Percentiles rank a stretch among this genome's conserved stretches.
Conservation (phyloP, 2,329 filamentous ascomycete species). For the Xylariaceae sp. region DNA sequence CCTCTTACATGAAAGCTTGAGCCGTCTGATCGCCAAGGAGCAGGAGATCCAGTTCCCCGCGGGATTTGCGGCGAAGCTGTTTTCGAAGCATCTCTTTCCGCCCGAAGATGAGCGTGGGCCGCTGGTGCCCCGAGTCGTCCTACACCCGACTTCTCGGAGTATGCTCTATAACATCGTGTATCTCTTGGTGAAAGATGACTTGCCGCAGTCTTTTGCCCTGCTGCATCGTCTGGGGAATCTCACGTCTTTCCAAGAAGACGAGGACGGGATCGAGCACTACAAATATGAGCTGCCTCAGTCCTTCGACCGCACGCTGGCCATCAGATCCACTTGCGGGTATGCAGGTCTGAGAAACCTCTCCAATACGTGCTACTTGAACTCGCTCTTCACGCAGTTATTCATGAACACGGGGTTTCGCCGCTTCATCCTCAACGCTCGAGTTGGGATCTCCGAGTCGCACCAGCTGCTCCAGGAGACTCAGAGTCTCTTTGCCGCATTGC, state of each 20-base stretch:
- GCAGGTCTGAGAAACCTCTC: conserved; percentile 87
- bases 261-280: conserved; percentile 43
- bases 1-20: conserved; percentile 25
- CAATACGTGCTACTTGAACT: conserved; percentile 97
- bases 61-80: conserved; percentile 39
- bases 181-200: conserved; percentile 44
- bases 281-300: conserved; percentile 52
- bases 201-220: conserved; percentile 40
- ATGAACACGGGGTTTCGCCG: conserved; percentile 86
- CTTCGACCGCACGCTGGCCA: conserved; percentile 58
- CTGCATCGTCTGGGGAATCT: conserved; percentile 43
- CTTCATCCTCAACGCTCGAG: conserved; percentile 65
- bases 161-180: conserved; percentile 55
- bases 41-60: conserved; percentile 12
- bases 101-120: conserved; percentile 26
- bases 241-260: conserved; percentile 38
- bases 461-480: conserved; percentile 70
- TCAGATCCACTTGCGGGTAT: conserved; percentile 74
- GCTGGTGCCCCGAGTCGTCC: conserved; percentile 32
- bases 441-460: conserved; percentile 52
- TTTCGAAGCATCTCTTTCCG: conserved; percentile 62
- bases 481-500: conserved; percentile 75
- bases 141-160: conserved; percentile 48
- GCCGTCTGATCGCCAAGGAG: conserved; percentile 18
- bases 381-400: conserved; percentile 85